A percentile compares a stretch with the other conserved stretches of the same genome.
Evolutionary conservation across 768 basidiomycete genomes (phyloP).

Genomic region (Suillus tomentosus): DNA sequence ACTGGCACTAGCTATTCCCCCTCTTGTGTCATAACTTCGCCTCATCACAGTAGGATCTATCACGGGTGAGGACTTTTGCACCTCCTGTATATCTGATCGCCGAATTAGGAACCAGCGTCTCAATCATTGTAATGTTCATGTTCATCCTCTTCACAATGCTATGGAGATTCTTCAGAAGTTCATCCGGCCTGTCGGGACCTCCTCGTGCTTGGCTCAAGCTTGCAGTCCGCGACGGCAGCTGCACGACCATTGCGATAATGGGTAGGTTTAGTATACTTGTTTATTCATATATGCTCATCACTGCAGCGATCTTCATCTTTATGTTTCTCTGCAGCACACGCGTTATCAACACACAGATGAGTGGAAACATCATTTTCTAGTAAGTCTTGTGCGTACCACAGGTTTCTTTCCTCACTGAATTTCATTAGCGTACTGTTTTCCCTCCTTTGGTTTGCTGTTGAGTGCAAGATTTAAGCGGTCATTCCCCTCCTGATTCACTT

Average conservation of each 20-base stretch:
- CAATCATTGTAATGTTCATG: slow-evolving; percentile 21
- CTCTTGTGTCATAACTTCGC: slow-evolving; percentile 20
- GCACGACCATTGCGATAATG: slow-evolving; percentile 14
- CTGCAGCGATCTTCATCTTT: slow-evolving; percentile 21
- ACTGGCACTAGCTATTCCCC: slow-evolving; percentile 15
- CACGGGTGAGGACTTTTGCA: slow-evolving; percentile 18
- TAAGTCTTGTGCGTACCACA: slow-evolving; percentile 11
- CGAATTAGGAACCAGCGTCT: slow-evolving; percentile 11
- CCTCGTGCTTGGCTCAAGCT: not conserved
- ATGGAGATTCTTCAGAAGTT: slow-evolving; percentile 18
- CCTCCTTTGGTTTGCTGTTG: slow-evolving; percentile 6
- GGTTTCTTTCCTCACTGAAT: not conserved
- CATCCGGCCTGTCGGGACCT: not conserved
- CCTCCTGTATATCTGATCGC: not conserved
- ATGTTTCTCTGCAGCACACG: slow-evolving; percentile 19
- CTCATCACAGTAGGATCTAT: slow-evolving; percentile 19
- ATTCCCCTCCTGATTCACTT: not conserved
- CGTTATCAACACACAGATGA: slow-evolving; percentile 17
- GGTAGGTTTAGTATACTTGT: slow-evolving; percentile 12
- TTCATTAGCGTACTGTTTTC: not conserved
- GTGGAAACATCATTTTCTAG: slow-evolving; percentile 26
- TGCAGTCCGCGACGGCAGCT: slow-evolving; percentile 18
- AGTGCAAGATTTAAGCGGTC: not conserved
- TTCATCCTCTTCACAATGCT: slow-evolving; percentile 22
- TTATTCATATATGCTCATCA: not conserved